A percentile compares a stretch with the other conserved stretches of the same genome.
These are phyloP conservation scores for Micromonas commoda DNA, from an alignment of 139 green algal species.

Conservation along the genomic window DNA sequence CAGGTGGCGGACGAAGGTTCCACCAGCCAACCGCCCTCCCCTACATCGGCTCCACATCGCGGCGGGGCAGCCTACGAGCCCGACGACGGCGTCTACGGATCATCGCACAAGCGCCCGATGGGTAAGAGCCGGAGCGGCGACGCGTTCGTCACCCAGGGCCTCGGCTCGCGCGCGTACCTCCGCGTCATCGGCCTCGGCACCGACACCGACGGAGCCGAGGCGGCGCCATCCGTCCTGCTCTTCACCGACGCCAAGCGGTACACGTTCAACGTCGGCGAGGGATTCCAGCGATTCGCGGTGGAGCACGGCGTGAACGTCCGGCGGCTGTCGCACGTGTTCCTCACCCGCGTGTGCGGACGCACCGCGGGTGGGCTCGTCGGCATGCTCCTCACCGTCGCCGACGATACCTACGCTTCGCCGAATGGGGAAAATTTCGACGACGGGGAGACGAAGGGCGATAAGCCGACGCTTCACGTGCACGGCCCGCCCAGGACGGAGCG, in stretches of 20 bases:
- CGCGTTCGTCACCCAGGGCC: too few relatives aligned
- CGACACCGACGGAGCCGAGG: constrained; percentile 20
- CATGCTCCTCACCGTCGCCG: constrained; percentile 25
- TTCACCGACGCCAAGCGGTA: constrained; percentile 29
- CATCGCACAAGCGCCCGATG: too few relatives aligned
- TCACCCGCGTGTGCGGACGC: constrained; percentile 14
- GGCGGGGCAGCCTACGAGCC: too few relatives aligned
- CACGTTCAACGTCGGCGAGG: constrained; percentile 30
- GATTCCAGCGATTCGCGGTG: constrained; percentile 30
- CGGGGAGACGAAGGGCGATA: neutral
- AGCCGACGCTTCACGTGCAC: neutral
- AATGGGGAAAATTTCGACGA: too few relatives aligned
- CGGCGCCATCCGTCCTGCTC: constrained; percentile 20
- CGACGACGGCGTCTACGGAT: too few relatives aligned
- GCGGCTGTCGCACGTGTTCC: constrained; percentile 9
- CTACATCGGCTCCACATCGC: too few relatives aligned
- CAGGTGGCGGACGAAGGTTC: too few relatives aligned
- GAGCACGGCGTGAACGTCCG: constrained; percentile 12
- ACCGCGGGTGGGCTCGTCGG: constrained; percentile 18
- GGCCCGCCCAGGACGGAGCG: neutral
- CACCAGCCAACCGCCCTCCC: too few relatives aligned
- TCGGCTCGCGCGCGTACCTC: constrained; percentile 22
- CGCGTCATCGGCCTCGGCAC: constrained; percentile 23
- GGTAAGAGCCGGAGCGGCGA: too few relatives aligned
- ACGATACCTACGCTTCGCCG: neutral